Base-by-base conservation (phyloP, 2,329 filamentous ascomycete species). In the Diaporthe helianthi region DNA sequence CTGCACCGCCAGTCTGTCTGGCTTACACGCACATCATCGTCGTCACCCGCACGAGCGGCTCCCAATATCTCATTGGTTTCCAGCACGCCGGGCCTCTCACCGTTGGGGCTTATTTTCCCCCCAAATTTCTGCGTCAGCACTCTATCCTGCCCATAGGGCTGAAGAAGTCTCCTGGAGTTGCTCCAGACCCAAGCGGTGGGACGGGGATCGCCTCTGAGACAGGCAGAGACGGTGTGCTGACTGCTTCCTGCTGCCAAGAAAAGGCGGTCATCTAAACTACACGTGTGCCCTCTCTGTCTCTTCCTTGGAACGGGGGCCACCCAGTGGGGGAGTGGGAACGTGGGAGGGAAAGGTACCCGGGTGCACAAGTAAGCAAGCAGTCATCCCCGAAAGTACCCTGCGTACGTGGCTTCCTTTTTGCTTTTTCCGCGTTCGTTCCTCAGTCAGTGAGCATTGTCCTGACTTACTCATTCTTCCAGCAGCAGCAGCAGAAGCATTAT, bases 231-330 rank as follows among this genome's bases (percentile, higher is more conserved):
- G 58, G 58, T 36, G 58, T 63, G 58, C 58, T 63, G 58, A 63
- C 58, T 63, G 58, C 44, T 63, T 63, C 44, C 58, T 49, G 58
- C 58, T 19, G 58, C 58, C 58, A 63, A 63, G 58, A 29, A 63
- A 63, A 63, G 58, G 58, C 58, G 58, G 58, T 49, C 58, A 63
- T 63, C 44, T 36, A 63, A 47, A 44, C 41, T 44, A 63, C 44
- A 49, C 36, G 55, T 33, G 36, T 17, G 12, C 44, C 17, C n/a
- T 22, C 44, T 47, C 44, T n/a, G 31, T 33, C 8, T 33, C 36
- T 38, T 38, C 29, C 29, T 29, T 33, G 26, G 19, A n/a, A 47
- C 13, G 44, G 29, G 44, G 36, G 24, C 44, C 44, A 13, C 17
- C 3, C 41, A 22, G 13, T 13, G 4, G 15, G 6, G 17, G 55